phyloP scores from a whole-genome alignment of 225 moss, liverwort and hornwort species.

The Physcomitrellopsis africana region DNA sequence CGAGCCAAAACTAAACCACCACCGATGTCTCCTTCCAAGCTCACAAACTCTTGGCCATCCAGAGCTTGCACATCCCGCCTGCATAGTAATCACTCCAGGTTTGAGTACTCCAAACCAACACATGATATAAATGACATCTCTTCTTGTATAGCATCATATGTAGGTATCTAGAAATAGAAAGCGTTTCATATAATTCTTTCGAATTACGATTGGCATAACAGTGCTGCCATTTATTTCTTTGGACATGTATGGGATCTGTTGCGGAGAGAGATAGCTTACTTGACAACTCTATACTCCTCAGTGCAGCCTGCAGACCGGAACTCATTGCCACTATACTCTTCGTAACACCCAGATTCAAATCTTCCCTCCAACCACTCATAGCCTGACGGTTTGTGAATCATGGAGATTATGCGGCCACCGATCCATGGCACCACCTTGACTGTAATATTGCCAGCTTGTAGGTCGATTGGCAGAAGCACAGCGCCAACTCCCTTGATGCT shows the following conservation, averaged over 20 bases:
- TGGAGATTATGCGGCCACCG: constrained; percentile 84
- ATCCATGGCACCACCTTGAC: constrained; percentile 77
- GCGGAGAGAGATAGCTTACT: constrained; percentile 32
- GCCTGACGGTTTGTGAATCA: constrained; percentile 79
- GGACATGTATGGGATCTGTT: no score
- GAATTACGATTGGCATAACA: no score
- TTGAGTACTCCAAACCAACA: no score
- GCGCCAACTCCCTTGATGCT: constrained; percentile 47
- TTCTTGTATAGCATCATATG: no score
- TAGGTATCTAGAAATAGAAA: no score
- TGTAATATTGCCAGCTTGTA: constrained; percentile 43
- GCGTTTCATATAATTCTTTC: no score
- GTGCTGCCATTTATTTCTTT: no score
- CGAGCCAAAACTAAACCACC: constrained; percentile 81
- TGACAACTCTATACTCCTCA: constrained; percentile 75
- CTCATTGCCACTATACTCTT: constrained; percentile 83
- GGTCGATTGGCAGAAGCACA: constrained; percentile 58
- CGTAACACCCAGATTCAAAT: constrained; percentile 82
- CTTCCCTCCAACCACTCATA: constrained; percentile 81
- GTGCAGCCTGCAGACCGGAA: constrained; percentile 78
- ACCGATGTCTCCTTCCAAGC: constrained; percentile 86
- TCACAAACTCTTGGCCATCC: constrained; percentile 46
- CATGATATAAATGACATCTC: no score
- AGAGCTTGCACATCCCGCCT: neutral
- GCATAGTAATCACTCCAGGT: no score